phyloP scores from a whole-genome alignment of 371 early-diverging fungal genomes.

The Actinomortierella wolfii region DNA sequence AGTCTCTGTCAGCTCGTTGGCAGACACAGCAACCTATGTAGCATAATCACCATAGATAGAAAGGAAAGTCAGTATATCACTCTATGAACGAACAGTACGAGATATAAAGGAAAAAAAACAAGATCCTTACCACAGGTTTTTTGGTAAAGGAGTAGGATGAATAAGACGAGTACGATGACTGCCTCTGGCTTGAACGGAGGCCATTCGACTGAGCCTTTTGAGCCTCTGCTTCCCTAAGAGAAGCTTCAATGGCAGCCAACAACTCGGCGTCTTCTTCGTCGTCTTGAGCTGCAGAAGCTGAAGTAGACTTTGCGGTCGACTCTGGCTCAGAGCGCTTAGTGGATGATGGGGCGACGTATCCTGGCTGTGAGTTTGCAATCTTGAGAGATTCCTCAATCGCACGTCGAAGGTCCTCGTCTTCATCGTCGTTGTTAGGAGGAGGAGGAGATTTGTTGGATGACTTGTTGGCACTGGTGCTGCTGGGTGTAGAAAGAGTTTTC shows the following conservation, averaged over 20 bases:
- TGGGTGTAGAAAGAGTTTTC: conserved; percentile 9
- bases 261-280: conserved; percentile 87
- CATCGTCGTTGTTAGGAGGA: conserved; percentile 44
- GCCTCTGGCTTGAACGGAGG: conserved; percentile 10
- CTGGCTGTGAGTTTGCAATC: conserved; percentile 61
- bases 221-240: conserved; percentile 71
- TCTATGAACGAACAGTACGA: background rate
- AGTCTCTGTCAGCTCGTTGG: conserved; percentile 53
- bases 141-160: conserved; percentile 24
- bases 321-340: conserved; percentile 13
- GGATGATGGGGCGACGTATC: conserved; percentile 21
- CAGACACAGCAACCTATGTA: conserved; percentile 2
- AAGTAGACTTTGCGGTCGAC: background rate
- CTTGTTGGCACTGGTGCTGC: conserved; percentile 6
- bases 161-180: conserved; percentile 21
- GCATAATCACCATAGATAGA: background rate
- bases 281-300: conserved; percentile 27
- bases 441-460: background rate
- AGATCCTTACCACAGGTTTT: conserved; percentile 22
- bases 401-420: conserved; percentile 84
- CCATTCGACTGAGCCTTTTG: conserved; percentile 5
- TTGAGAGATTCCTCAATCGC: conserved; percentile 88
- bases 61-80: background rate
- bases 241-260: conserved; percentile 92
- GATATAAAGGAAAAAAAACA: background rate